These are phyloP conservation scores for Scheffersomyces coipomensis DNA, from an alignment of 805 yeast genomes.

Conservation along the genomic window DNA sequence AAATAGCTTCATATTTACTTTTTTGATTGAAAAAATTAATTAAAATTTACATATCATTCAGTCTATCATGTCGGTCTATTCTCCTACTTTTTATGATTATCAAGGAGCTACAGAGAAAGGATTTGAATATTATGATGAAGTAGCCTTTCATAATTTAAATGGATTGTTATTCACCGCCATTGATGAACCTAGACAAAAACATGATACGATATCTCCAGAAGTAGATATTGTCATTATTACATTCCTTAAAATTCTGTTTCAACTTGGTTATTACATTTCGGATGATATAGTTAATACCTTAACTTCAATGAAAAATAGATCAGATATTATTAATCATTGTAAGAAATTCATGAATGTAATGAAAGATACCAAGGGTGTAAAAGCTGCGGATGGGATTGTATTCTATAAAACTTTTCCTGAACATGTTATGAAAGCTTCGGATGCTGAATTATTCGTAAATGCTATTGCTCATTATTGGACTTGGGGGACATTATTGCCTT, in stretches of 20 bases:
- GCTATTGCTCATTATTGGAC: constrained; percentile 7
- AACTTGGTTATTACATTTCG: background rate
- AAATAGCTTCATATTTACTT: too few relatives aligned
- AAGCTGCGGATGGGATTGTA: background rate
- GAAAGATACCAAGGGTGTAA: background rate
- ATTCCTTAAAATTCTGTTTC: background rate
- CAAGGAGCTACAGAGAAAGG: too few relatives aligned
- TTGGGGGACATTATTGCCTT: constrained; percentile 1
- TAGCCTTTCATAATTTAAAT: background rate
- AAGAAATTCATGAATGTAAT: background rate
- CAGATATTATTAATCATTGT: background rate
- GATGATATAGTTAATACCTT: background rate
- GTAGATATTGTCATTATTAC: background rate
- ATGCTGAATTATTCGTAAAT: constrained; percentile 3
- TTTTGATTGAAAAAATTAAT: too few relatives aligned
- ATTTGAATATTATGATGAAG: too few relatives aligned
- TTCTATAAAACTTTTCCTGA: constrained; percentile 10
- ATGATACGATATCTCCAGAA: background rate
- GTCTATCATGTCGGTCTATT: too few relatives aligned
- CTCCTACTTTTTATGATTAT: too few relatives aligned
- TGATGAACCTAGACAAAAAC: background rate
- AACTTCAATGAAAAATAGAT: background rate
- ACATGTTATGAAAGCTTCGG: constrained; percentile 7
- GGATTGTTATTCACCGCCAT: background rate
- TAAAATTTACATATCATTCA: too few relatives aligned